Evolutionary conservation across 2,329 filamentous ascomycete species (phyloP).

Genomic region (Torrubiella hemipterigena): DNA sequence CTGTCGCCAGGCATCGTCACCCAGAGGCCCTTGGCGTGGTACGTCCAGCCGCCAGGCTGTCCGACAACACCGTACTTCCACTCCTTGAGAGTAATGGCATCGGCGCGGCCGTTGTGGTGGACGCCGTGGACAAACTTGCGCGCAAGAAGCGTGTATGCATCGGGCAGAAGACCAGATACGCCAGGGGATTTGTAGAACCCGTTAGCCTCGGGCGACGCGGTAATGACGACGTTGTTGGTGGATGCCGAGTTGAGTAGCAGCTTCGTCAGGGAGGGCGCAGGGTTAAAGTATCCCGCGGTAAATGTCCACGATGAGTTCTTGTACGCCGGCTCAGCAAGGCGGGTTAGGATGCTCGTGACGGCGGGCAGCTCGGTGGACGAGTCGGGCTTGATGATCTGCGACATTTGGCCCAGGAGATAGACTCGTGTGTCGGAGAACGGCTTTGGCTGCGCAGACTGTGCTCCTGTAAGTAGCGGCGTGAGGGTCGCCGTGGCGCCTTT

Average conservation of each 20-base stretch:
- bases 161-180: slow-evolving; percentile 79
- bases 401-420: slow-evolving; percentile 81
- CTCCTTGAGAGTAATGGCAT: slow-evolving; percentile 65
- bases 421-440: slow-evolving; percentile 51
- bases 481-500: slow-evolving; percentile 55
- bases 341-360: slow-evolving; percentile 60
- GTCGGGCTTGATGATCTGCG: slow-evolving; percentile 67
- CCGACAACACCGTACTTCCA: slow-evolving; percentile 78
- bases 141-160: slow-evolving; percentile 83
- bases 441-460: slow-evolving; percentile 7
- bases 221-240: slow-evolving; percentile 67
- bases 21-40: slow-evolving; percentile 96
- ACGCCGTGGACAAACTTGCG: slow-evolving; percentile 62
- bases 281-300: slow-evolving; percentile 97
- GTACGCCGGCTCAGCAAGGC: slow-evolving; percentile 52
- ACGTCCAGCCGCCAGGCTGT: slow-evolving; percentile 81
- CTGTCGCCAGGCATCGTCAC: slow-evolving; percentile 57
- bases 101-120: slow-evolving; percentile 30
- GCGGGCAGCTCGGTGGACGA: slow-evolving; percentile 82
- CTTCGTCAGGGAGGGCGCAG: slow-evolving; percentile 69
- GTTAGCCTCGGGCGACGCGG: slow-evolving; percentile 86
- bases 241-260: slow-evolving; percentile 67
- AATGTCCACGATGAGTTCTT: slow-evolving; percentile 78
- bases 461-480: slow-evolving; percentile 36
- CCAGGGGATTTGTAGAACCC: slow-evolving; percentile 87